Conservation (phyloP, 495 filamentous ascomycete genomes). For the Delitschia confertaspora region DNA sequence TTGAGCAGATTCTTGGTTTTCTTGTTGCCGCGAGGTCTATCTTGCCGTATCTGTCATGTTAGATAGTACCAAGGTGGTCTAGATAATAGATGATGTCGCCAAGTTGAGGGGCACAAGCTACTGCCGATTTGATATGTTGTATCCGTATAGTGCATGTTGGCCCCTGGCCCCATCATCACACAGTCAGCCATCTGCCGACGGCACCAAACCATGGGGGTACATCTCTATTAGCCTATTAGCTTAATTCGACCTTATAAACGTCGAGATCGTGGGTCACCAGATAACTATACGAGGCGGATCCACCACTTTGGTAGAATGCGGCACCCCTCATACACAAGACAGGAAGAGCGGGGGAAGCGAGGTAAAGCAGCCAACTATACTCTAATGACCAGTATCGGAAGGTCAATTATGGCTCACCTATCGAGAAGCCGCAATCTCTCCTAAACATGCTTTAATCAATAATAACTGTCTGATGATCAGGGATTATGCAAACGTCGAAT, state of each 20-base stretch:
- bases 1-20: too few species aligned
- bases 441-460: slow-evolving; percentile 1
- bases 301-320: slow-evolving; percentile 18
- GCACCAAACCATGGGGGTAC: too few species aligned
- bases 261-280: too few species aligned
- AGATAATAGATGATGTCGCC: slow-evolving; percentile 3
- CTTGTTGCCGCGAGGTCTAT: background rate
- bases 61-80: slow-evolving; percentile 7
- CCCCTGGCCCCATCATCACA: background rate
- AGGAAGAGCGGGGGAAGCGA: slow-evolving; percentile 15
- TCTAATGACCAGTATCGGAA: slow-evolving; percentile 1
- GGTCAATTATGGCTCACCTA: slow-evolving; percentile 1
- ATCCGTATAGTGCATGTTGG: slow-evolving; percentile 9
- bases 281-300: too few species aligned
- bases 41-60: slow-evolving; percentile 3
- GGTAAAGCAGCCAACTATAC: slow-evolving; percentile 5
- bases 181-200: slow-evolving; percentile 9
- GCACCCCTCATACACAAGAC: slow-evolving; percentile 7
- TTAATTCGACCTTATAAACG: too few species aligned
- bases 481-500: slow-evolving; percentile 1
- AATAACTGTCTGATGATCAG: slow-evolving; percentile 5
- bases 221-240: too few species aligned
- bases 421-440: slow-evolving; percentile 2
- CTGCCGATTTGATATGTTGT: slow-evolving; percentile 3
- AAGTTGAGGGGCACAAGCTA: slow-evolving; percentile 3